phyloP scores from a whole-genome alignment of 345 rosid species.

The Atalantia buxifolia region DNA sequence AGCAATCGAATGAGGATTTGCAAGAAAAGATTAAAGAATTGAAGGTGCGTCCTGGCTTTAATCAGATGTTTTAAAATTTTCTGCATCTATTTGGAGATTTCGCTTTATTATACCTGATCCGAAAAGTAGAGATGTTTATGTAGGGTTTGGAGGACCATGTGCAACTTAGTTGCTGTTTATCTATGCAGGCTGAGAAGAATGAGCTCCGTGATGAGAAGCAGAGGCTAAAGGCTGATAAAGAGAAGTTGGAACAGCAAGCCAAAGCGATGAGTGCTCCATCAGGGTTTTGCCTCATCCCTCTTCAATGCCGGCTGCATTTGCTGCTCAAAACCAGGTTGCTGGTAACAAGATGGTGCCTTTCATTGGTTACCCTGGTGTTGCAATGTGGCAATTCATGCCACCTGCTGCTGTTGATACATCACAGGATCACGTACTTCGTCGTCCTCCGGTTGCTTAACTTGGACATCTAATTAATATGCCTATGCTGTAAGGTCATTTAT shows the following conservation, averaged over 20 bases:
- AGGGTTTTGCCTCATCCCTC: constrained; percentile 9
- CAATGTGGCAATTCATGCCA: constrained; percentile 29
- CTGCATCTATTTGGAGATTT: background rate
- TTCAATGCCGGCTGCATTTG: constrained; percentile 7
- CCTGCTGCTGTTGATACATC: constrained; percentile 24
- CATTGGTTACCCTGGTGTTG: constrained; percentile 19
- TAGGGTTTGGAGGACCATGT: background rate
- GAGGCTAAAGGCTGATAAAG: constrained; percentile 28
- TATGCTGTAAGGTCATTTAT: background rate
- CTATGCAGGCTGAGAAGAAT: constrained; percentile 45
- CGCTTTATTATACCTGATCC: background rate
- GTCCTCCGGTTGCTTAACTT: constrained; percentile 20
- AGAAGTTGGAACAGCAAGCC: constrained; percentile 20
- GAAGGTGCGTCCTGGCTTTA: constrained; percentile 19
- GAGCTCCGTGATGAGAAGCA: constrained; percentile 58
- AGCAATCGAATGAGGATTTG: constrained; percentile 25
- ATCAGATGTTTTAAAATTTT: background rate
- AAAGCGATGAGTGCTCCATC: constrained; percentile 14
- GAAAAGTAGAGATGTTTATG: background rate
- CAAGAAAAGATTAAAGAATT: constrained; percentile 32
- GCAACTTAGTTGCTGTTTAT: background rate
- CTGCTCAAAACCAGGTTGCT: constrained; percentile 13
- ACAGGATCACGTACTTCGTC: constrained; percentile 20
- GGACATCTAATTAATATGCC: constrained; percentile 6
- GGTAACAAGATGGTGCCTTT: constrained; percentile 23